These are phyloP conservation scores for Thelephora terrestris DNA, from an alignment of 1,284 basidiomycete species.

Conservation along the genomic window DNA sequence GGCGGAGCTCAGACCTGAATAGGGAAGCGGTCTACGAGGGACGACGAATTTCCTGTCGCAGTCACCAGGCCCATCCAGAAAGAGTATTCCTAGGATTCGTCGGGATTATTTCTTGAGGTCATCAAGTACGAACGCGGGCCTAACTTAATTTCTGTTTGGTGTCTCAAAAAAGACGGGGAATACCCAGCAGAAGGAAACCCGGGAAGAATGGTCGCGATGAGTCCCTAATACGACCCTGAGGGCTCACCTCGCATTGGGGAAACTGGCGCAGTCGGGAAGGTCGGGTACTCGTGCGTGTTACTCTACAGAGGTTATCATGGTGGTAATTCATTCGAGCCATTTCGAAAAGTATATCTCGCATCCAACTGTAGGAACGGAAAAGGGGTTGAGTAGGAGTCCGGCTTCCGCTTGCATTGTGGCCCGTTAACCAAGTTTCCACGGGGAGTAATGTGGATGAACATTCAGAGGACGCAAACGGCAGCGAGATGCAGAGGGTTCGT, in stretches of 20 bases:
- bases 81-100: slow-evolving; percentile 43
- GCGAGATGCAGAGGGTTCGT: slow-evolving; percentile 55
- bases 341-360: slow-evolving; percentile 62
- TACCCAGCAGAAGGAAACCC: slow-evolving; percentile 96
- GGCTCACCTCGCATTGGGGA: slow-evolving; percentile 66
- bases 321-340: not conserved
- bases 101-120: not conserved
- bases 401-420: slow-evolving; percentile 79
- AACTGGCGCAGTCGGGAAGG: slow-evolving; percentile 49
- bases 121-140: slow-evolving; percentile 12
- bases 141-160: slow-evolving; percentile 64
- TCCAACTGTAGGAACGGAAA: slow-evolving; percentile 90
- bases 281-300: slow-evolving; percentile 68
- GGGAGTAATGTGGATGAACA: slow-evolving; percentile 58
- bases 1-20: slow-evolving; percentile 2
- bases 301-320: slow-evolving; percentile 32
- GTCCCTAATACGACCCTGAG: slow-evolving; percentile 80
- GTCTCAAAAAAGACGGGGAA: slow-evolving; percentile 88
- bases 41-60: slow-evolving; percentile 94
- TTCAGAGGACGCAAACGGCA: slow-evolving; percentile 20
- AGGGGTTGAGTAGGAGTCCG: slow-evolving; percentile 86
- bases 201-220: slow-evolving; percentile 81
- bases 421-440: slow-evolving; percentile 86
- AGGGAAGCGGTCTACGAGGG: slow-evolving; percentile 92
- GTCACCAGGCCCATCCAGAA: slow-evolving; percentile 89